Base-by-base conservation (phyloP, 192 early-diverging fungal genomes). In the Podila epigama region DNA sequence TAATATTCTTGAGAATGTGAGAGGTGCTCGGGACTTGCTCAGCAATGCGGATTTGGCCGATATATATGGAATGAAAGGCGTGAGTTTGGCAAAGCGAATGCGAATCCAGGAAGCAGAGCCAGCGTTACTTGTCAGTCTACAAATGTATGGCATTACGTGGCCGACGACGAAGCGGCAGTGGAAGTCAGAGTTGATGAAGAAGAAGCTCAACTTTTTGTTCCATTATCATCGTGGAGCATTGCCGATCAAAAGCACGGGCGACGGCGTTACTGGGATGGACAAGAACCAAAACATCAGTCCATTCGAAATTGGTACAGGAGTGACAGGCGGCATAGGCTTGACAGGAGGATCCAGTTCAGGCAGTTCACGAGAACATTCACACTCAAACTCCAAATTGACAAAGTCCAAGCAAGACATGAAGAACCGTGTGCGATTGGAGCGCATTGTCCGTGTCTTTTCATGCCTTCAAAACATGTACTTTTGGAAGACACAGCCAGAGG, bases 81-180 rank as follows among this genome's bases (percentile, higher is more conserved):
- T 71, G 18, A 79, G 79, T 36, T 69, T 77, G 20, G 69, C 84
- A 3, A 82, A 69, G 77, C 51, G 82, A 22, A 85, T 82, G 81
- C 55, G 58, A 6, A 67, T 85, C 7, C 80, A 78, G 25, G 79
- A 81, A 5, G 54, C 56, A 3, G 81, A 78, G 22, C 68, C 77
- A 4, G 66, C 70, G 3, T 39, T 72, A 4, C 15, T 59, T 56
- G 63, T 59, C 3, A 66, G 70, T 63, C 60, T 72, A 1, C 34
- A 27, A 5, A 29, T 40, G 44, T 72, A 72, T 33, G 70, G 70
- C 5, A 54, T 72, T 20, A 16, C 9, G 4, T 72, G 70, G 70
- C 70, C 69, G 0, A 34, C 67, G 39, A 66, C 65, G 1, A 15
- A 60, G 33, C 72, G 61, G 2, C 65, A 68, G 20, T 68, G 72